Conservation (phyloP, 75 land plant species). For the Sequoia sempervirens region DNA sequence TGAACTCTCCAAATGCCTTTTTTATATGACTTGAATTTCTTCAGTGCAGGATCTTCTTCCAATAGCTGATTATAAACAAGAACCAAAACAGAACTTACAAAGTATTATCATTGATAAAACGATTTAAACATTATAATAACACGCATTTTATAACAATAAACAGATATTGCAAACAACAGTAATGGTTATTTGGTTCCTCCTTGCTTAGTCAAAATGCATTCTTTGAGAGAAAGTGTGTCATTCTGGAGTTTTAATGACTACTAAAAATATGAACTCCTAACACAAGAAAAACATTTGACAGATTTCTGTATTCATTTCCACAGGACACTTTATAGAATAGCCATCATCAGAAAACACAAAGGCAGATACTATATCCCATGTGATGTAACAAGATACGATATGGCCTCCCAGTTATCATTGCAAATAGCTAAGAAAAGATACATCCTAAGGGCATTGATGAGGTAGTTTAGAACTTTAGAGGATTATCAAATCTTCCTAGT, state of each 20-base stretch:
- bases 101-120: background rate
- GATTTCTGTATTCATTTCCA: background rate
- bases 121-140: background rate
- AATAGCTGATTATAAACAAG: conserved; percentile 43
- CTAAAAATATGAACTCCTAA: background rate
- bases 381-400: background rate
- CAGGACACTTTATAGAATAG: background rate
- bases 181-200: background rate
- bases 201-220: background rate
- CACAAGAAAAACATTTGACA: background rate
- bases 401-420: background rate
- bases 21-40: conserved; percentile 66
- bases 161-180: background rate
- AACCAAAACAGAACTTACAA: background rate
- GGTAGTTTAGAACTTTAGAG: background rate
- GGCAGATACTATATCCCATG: background rate
- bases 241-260: background rate
- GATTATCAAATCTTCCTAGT: background rate
- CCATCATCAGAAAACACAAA: background rate
- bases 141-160: background rate
- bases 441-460: background rate
- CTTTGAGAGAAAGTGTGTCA: background rate
- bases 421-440: background rate
- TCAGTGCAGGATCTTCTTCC: conserved; percentile 66
- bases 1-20: conserved; percentile 41